Evolutionary conservation across 1,139 yeast species (phyloP), one percentile per base, ranked within the genome.

Genomic region (Diutina rugosa): DNA sequence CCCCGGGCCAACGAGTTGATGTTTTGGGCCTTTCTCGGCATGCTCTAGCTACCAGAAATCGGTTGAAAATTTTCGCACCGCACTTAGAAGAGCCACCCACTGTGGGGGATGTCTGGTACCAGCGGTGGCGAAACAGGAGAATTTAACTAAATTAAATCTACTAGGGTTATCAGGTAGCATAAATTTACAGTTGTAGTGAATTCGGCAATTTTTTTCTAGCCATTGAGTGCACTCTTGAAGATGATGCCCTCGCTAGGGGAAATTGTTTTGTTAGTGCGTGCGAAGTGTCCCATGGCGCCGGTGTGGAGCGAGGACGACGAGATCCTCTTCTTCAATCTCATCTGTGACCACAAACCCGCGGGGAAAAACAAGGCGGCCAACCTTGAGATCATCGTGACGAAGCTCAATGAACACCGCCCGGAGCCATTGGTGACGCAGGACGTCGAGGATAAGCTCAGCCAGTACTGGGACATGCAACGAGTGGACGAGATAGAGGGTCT

Each of bases 311-410:
- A 76, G 1, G 84, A 81, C 56, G 88, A 85, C 59, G 95, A 88
- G 65, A 82, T 85, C 55, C 74, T 75, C 60, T 74, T 88, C 46
- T 81, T 86, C 63, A 74, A 81, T 58, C 81, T 89, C 56, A 74
- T 87, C 2, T 83, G 93, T 61, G 85, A 82, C 60, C 78, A 75
- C 69, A 85, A 85, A 64, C 96, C 96, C 0, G 72, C 81, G 3
- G 87, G 88, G 0, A 65, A 69, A 47, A 70, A 80, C 62, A 85
- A 80, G 62, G 82, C 82, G 59, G 78, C 80, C 64, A 79, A 85
- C 61, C 76, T 88, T 80, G 69, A 72, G 58, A 64, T 74, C 28
- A 83, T 88, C 16, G 70, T 82, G 26, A 78, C 78, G 56, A 71
- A 77, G 56, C 69, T 87, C 63, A 83, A 84, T 62, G 67, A 69